Conservation (phyloP, 805 yeast species). For the Candida schatavii region DNA sequence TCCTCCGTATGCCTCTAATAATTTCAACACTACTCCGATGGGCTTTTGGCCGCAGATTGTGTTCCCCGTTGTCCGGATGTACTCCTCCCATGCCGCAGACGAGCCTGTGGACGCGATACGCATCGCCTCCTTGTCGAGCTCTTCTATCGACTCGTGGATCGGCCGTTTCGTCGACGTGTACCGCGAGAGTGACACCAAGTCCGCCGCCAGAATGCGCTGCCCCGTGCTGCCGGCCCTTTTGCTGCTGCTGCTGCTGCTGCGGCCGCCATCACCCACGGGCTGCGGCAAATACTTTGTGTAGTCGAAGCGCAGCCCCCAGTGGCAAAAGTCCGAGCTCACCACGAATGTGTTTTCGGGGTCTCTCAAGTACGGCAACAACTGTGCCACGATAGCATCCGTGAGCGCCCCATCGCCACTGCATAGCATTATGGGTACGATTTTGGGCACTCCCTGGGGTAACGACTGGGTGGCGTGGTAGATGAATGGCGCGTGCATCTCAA, state of each 20-base stretch:
- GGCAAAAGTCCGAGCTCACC: conserved; percentile 90
- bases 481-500: conserved; percentile 92
- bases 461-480: conserved; percentile 48
- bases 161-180: conserved; percentile 27
- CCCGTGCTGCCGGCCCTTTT: neutral
- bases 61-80: conserved; percentile 70
- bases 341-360: conserved; percentile 65
- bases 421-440: conserved; percentile 76
- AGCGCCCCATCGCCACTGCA: conserved; percentile 53
- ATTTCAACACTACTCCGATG: conserved; percentile 56
- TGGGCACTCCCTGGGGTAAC: conserved; percentile 31
- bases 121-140: conserved; percentile 72
- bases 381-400: conserved; percentile 44
- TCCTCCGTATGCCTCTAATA: conserved; percentile 39
- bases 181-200: conserved; percentile 12
- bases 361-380: conserved; percentile 51
- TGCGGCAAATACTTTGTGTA: conserved; percentile 34
- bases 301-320: conserved; percentile 65
- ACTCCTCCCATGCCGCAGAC: conserved; percentile 59
- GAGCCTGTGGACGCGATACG: conserved; percentile 53
- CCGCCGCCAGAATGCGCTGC: conserved; percentile 20
- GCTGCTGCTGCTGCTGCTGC: neutral
- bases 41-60: conserved; percentile 95
- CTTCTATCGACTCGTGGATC: conserved; percentile 71
- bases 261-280: neutral